These are phyloP conservation scores for Artemisia annua DNA, from an alignment of 129 eudicot species.

Conservation along the genomic window DNA sequence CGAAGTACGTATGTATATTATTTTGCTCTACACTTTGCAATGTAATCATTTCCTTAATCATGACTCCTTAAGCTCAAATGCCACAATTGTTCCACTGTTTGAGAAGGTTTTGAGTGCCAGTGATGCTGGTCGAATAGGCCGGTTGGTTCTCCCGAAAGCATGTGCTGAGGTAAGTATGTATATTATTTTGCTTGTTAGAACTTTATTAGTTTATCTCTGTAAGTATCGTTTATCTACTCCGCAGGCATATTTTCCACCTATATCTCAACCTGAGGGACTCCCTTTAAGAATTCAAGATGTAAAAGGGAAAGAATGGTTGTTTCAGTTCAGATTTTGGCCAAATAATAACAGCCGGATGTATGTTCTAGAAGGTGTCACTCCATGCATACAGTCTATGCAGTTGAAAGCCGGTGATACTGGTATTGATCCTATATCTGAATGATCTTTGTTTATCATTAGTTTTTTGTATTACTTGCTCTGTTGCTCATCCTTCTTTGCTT, in stretches of 20 bases:
- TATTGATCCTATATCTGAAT: conserved; percentile 23
- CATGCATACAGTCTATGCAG: conserved; percentile 99
- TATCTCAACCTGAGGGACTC: conserved; percentile 95
- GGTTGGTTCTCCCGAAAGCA: conserved; percentile 99
- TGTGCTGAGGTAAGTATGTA: conserved; percentile 90
- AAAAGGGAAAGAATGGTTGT: conserved; percentile 96
- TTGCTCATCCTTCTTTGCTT: no score
- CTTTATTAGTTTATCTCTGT: conserved; percentile 13
- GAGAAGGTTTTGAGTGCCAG: conserved; percentile 97
- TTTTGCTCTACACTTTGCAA: neutral
- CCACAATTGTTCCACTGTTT: conserved; percentile 85
- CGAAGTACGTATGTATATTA: no score
- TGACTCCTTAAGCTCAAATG: conserved; percentile 65
- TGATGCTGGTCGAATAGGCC: conserved; percentile 99
- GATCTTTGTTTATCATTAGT: neutral
- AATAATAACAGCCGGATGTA: conserved; percentile 98
- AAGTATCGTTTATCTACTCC: conserved; percentile 17
- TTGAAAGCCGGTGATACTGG: conserved; percentile 98
- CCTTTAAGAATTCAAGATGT: conserved; percentile 93
- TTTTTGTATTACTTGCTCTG: neutral
- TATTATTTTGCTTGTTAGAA: neutral
- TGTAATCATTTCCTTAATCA: conserved; percentile 51
- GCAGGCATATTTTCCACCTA: conserved; percentile 98
- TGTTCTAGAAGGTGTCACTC: conserved; percentile 98
- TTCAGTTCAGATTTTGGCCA: conserved; percentile 99